phyloP scores from a whole-genome alignment of 768 basidiomycete species.

The Mycena vitilis region DNA sequence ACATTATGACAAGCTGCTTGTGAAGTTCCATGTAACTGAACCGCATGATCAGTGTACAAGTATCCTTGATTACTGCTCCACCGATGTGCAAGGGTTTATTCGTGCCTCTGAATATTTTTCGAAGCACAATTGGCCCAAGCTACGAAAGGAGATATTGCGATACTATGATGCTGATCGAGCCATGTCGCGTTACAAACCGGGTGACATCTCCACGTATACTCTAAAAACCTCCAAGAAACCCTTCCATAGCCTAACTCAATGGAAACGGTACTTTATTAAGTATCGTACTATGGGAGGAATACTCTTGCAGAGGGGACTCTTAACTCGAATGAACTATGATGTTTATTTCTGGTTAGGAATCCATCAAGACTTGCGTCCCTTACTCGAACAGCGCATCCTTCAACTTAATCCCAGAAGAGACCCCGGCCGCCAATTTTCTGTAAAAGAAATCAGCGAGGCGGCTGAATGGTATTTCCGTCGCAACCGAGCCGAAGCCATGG shows the following conservation, averaged over 20 bases:
- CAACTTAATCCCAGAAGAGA: background rate
- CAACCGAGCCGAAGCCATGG: conserved; percentile 8
- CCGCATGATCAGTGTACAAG: too few relatives aligned
- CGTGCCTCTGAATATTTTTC: background rate
- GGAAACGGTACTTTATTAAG: too few relatives aligned
- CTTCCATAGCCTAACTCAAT: too few relatives aligned
- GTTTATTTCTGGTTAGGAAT: conserved; percentile 31
- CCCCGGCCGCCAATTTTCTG: background rate
- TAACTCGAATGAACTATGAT: background rate
- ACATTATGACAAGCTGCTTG: background rate
- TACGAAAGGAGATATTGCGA: conserved; percentile 15
- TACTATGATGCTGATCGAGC: conserved; percentile 20
- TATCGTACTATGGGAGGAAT: too few relatives aligned
- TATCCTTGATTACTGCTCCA: background rate
- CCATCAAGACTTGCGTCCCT: background rate
- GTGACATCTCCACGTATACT: conserved; percentile 2
- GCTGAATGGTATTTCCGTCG: conserved; percentile 23
- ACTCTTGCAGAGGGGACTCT: too few relatives aligned
- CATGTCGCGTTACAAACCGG: conserved; percentile 3
- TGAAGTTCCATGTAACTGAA: too few relatives aligned
- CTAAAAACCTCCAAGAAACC: background rate
- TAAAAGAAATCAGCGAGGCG: conserved; percentile 8
- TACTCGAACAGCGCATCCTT: conserved; percentile 1
- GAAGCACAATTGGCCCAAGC: background rate
- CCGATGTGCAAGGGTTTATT: background rate